These are phyloP conservation scores for Malassezia arunalokei DNA, from an alignment of 1,284 basidiomycete genomes.

Conservation along the genomic window DNA sequence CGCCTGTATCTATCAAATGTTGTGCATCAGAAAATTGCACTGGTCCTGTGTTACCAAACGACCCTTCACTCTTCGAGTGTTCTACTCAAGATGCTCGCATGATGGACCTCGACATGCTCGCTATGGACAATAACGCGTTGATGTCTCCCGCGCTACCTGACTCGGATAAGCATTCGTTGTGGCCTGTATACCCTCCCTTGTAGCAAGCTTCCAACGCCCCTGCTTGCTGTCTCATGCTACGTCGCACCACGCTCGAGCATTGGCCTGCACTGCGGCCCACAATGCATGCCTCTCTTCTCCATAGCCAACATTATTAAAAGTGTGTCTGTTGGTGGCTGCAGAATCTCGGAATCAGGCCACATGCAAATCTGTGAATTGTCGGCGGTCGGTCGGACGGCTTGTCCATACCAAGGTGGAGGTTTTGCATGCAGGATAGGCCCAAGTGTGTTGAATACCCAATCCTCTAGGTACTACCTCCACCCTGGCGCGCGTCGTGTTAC, in stretches of 20 bases:
- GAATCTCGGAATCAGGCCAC: too few species aligned
- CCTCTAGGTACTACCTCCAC: neutral
- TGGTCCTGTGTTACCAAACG: conserved; percentile 9
- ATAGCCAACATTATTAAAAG: too few species aligned
- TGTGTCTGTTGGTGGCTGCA: too few species aligned
- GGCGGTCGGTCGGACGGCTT: too few species aligned
- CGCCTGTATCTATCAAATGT: conserved; percentile 5
- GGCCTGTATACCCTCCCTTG: neutral
- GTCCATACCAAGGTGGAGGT: neutral
- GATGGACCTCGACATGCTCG: neutral
- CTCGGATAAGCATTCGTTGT: neutral
- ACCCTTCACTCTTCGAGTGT: neutral
- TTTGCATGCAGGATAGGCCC: neutral
- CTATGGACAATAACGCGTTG: neutral
- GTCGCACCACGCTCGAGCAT: too few species aligned
- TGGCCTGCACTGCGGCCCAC: too few species aligned
- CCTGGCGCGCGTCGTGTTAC: neutral
- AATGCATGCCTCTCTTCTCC: too few species aligned
- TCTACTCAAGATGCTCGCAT: neutral
- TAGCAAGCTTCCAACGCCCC: neutral
- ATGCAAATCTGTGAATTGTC: too few species aligned
- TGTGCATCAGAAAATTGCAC: conserved; percentile 10
- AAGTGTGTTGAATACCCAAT: neutral
- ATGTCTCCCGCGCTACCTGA: neutral
- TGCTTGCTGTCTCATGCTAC: too few species aligned